Conservation (phyloP, 306 rosid species). For the Malus asiatica region DNA sequence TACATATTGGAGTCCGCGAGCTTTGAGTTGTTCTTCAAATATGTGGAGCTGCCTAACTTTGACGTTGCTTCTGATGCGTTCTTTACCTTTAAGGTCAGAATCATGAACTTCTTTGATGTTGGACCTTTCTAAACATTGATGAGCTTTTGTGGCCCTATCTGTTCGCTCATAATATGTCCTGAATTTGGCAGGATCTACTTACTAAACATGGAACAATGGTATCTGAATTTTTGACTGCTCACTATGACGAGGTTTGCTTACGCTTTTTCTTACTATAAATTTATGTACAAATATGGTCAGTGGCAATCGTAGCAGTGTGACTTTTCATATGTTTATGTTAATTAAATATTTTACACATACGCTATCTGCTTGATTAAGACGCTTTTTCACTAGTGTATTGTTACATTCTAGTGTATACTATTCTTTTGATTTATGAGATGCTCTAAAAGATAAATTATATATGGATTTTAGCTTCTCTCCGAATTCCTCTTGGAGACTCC, state of each 20-base stretch:
- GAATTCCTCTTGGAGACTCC: conserved; percentile 85
- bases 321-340: conserved; percentile 5
- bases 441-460: conserved; percentile 15
- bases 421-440: conserved; percentile 11
- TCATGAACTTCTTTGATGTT: background rate
- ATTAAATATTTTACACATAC: conserved; percentile 16
- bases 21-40: conserved; percentile 87
- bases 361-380: conserved; percentile 14
- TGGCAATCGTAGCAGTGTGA: conserved; percentile 14
- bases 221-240: conserved; percentile 66
- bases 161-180: conserved; percentile 8
- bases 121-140: conserved; percentile 3
- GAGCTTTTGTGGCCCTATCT: conserved; percentile 13
- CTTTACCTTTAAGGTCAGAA: conserved; percentile 86
- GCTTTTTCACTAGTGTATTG: conserved; percentile 15
- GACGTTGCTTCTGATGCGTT: conserved; percentile 95
- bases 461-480: conserved; percentile 68
- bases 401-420: conserved; percentile 7
- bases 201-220: conserved; percentile 69
- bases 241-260: conserved; percentile 63
- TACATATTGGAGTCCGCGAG: conserved; percentile 89
- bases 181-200: conserved; percentile 74
- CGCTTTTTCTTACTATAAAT: conserved; percentile 19
- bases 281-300: conserved; percentile 19
- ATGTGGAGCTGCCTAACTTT: conserved; percentile 80